Evolutionary conservation across 1,284 basidiomycete species (phyloP).

Genomic region (Sparassis latifolia): DNA sequence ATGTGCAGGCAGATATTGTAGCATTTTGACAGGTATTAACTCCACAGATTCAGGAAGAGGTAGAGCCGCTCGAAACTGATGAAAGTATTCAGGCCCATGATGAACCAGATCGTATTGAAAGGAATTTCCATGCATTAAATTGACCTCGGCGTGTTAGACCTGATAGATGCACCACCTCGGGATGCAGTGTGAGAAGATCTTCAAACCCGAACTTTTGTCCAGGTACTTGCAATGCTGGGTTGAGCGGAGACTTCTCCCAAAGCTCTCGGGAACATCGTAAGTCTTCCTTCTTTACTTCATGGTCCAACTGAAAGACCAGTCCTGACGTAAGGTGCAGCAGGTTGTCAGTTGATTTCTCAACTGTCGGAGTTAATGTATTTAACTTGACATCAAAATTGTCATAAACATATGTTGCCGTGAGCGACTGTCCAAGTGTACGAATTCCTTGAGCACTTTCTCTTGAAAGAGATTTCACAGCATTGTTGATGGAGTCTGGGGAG

Average conservation of each 20-base stretch:
- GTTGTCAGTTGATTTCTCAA: slow-evolving; percentile 11
- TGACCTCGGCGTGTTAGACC: slow-evolving; percentile 1
- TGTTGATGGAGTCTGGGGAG: neutral
- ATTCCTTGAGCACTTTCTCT: neutral
- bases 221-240: neutral
- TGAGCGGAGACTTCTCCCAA: slow-evolving; percentile 17
- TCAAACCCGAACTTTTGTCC: too few species aligned
- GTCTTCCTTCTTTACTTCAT: slow-evolving; percentile 18
- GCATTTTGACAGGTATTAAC: slow-evolving; percentile 20
- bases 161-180: slow-evolving; percentile 5
- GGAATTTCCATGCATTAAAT: slow-evolving; percentile 7
- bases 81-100: slow-evolving; percentile 9
- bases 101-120: slow-evolving; percentile 3
- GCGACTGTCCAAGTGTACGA: slow-evolving; percentile 14
- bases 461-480: neutral
- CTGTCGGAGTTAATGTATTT: slow-evolving; percentile 15
- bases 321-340: slow-evolving; percentile 25
- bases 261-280: slow-evolving; percentile 22
- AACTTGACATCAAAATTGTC: slow-evolving; percentile 28
- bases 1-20: slow-evolving; percentile 17
- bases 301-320: slow-evolving; percentile 15
- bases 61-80: slow-evolving; percentile 2
- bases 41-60: slow-evolving; percentile 16
- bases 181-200: neutral
- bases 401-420: slow-evolving; percentile 18